These are phyloP conservation scores for Whalleya microplaca DNA, from an alignment of 2,329 filamentous ascomycete genomes.

Conservation along the genomic window DNA sequence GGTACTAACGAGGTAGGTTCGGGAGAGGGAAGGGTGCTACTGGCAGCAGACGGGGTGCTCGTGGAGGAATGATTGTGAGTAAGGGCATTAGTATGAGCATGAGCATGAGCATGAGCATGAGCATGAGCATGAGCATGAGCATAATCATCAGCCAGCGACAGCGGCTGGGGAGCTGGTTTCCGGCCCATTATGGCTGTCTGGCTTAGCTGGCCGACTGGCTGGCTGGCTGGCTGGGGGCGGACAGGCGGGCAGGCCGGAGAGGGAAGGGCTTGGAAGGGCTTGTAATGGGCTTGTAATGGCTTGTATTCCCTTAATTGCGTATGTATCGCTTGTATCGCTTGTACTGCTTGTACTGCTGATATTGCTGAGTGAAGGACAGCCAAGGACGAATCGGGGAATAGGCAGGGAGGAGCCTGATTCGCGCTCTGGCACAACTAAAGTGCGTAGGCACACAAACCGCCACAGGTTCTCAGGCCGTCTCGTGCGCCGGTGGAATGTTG, in stretches of 20 bases:
- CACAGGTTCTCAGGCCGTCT: constrained; percentile 38
- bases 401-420: constrained; percentile 37
- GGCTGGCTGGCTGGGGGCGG: constrained; percentile 9
- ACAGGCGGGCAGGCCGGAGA: no score
- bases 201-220: constrained; percentile 8
- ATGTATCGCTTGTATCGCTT: no score
- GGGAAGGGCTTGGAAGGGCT: no score
- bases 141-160: constrained; percentile 52
- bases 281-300: no score
- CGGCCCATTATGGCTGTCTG: constrained; percentile 53
- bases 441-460: no score
- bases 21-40: constrained; percentile 25
- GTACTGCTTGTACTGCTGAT: no score
- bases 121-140: constrained; percentile 8
- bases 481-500: constrained; percentile 41
- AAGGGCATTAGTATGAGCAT: constrained; percentile 14
- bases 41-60: constrained; percentile 35
- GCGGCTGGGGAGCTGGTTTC: constrained; percentile 62
- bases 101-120: constrained; percentile 43
- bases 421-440: constrained; percentile 38
- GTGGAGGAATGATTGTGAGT: constrained; percentile 38
- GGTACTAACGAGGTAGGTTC: constrained; percentile 26
- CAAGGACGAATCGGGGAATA: constrained; percentile 33
- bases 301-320: background rate
- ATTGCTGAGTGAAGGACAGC: no score